These are phyloP conservation scores for Agaricus bisporus DNA, from an alignment of 768 basidiomycete genomes.

Conservation along the genomic window DNA sequence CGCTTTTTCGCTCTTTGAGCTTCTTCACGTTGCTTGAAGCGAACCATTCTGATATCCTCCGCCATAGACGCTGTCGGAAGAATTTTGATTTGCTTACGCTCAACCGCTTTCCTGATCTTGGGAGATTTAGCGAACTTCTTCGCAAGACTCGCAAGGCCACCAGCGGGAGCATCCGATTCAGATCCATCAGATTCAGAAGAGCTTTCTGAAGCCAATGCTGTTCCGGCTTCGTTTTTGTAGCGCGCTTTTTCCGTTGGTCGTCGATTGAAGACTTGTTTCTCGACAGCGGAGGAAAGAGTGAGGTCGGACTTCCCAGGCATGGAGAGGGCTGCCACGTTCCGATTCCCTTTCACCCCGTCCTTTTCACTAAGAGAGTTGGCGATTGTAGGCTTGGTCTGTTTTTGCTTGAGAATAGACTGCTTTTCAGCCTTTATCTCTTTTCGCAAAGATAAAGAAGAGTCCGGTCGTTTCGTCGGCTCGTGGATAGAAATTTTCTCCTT, in stretches of 20 bases:
- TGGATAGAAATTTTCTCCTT: slow-evolving; percentile 3
- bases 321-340: neutral
- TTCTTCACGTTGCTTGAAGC: slow-evolving; percentile 52
- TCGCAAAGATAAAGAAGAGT: neutral
- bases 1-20: slow-evolving; percentile 59
- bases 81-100: slow-evolving; percentile 59
- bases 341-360: slow-evolving; percentile 14
- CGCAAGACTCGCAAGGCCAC: slow-evolving; percentile 46
- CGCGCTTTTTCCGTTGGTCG: slow-evolving; percentile 9
- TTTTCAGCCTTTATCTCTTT: neutral
- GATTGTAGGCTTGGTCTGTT: slow-evolving; percentile 12
- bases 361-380: slow-evolving; percentile 19
- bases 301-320: neutral
- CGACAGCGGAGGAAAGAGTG: neutral
- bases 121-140: slow-evolving; percentile 55
- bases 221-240: slow-evolving; percentile 24
- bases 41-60: slow-evolving; percentile 40
- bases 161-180: slow-evolving; percentile 42
- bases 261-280: slow-evolving; percentile 4
- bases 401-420: neutral
- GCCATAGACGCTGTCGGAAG: slow-evolving; percentile 43
- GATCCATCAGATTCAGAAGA: slow-evolving; percentile 39
- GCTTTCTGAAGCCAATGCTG: slow-evolving; percentile 17
- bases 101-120: slow-evolving; percentile 46
- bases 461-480: slow-evolving; percentile 9